Evolutionary conservation across 257 asterid genomes (phyloP), one percentile per base, ranked within the genome.

Genomic region (Nicotiana attenuata): DNA sequence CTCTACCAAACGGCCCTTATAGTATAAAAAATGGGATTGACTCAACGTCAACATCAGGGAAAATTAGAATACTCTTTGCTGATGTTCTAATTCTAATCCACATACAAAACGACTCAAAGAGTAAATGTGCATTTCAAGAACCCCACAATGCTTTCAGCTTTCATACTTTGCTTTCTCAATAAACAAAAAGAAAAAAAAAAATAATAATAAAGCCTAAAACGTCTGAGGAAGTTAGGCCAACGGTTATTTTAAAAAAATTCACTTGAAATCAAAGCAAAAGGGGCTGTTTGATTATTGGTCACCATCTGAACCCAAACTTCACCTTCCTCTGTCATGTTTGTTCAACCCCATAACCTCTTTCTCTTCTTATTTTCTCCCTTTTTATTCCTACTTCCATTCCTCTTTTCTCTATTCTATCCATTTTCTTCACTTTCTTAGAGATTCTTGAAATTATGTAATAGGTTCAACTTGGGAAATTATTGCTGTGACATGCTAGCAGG

Each of bases 191-290:
- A n/a, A 29, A 17, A 69, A 68, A 41, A 41, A 28, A n/a, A n/a
- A n/a, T n/a, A n/a, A n/a, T n/a, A 35, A 52, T 47, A 47, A 47
- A 47, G 78, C 38, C 68, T 81, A 78, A 75, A 50, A n/a, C 31
- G 2, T 76, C 68, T 13, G 79, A 65, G 80, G 66, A 76, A 76
- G 96, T 92, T 91, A 81, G 97, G 96, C 94, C 95, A 92, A 88
- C 92, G 84, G 91, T 82, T 90, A 84, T 83, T 41, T 26, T 38
- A 20, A 2, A 60, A 50, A 16, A 82, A 76, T 86, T 88, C 92
- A 78, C 95, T 93, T 92, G 19, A 83, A 87, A 85, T 82, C 87
- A 80, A 91, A 91, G 96, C 93, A 91, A 92, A 85, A 59, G 9
- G 26, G 22, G 11, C 19, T 24, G 89, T 87, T 89, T 86, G 92